These are phyloP conservation scores for Rhodotorula toruloides DNA, from an alignment of 768 basidiomycete genomes.

Conservation along the genomic window DNA sequence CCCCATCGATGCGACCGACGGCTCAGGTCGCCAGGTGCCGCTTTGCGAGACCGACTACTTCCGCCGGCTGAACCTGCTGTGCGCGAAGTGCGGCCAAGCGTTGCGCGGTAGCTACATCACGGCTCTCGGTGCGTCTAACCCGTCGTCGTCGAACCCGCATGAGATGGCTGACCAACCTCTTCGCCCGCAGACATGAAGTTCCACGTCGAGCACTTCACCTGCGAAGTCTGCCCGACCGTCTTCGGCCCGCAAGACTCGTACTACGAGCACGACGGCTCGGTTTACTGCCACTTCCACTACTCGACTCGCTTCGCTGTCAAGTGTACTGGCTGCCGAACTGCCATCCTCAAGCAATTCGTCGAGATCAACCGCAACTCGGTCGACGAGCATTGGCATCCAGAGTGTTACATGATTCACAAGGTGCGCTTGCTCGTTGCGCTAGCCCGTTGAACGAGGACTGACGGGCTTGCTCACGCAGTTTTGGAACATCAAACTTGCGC, in stretches of 20 bases:
- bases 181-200: constrained; percentile 78
- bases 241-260: constrained; percentile 99
- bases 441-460: background rate
- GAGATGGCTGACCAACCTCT: background rate
- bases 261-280: constrained; percentile 96
- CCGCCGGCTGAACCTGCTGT: constrained; percentile 88
- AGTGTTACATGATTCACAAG: constrained; percentile 99
- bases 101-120: constrained; percentile 97
- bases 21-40: constrained; percentile 66
- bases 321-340: constrained; percentile 93
- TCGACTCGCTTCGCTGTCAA: constrained; percentile 97
- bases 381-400: constrained; percentile 99
- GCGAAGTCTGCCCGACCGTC: constrained; percentile 88
- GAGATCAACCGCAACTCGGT: constrained; percentile 97
- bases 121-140: constrained; percentile 76
- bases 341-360: constrained; percentile 98
- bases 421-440: constrained; percentile 50
- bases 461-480: constrained; percentile 57
- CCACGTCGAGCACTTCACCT: constrained; percentile 99
- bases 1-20: constrained; percentile 77
- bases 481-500: constrained; percentile 85
- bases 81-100: constrained; percentile 90
- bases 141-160: constrained; percentile 16
- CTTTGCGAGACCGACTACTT: constrained; percentile 99
- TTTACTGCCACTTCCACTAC: constrained; percentile 98